Evolutionary conservation across 305 asterid genomes (phyloP).

Genomic region (Fraxinus xanthoxyloides): DNA sequence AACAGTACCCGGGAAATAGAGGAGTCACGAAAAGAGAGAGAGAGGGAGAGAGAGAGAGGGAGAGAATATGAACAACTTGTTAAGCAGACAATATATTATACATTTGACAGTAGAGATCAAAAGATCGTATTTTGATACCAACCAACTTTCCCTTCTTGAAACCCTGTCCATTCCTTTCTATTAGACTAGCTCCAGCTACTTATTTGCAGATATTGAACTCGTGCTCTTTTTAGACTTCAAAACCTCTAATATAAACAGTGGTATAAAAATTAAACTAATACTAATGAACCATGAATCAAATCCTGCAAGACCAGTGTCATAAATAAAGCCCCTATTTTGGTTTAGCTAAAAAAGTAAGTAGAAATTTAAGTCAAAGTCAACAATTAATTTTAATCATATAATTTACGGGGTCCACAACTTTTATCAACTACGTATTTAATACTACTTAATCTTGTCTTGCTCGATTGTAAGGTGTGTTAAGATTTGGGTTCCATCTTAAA

Average conservation of each 20-base stretch:
- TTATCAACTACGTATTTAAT: too few relatives aligned
- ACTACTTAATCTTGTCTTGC: too few relatives aligned
- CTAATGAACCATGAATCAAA: neutral
- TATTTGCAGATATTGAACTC: neutral
- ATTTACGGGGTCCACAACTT: too few relatives aligned
- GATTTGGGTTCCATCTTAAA: too few relatives aligned
- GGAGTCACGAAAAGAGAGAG: too few relatives aligned
- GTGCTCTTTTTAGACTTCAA: neutral
- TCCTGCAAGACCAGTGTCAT: slow-evolving; percentile 1
- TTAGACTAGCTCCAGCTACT: slow-evolving; percentile 6
- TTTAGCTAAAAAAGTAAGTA: too few relatives aligned
- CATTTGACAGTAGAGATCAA: neutral
- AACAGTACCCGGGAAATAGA: too few relatives aligned
- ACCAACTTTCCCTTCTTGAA: neutral
- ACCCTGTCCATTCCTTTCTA: slow-evolving; percentile 2
- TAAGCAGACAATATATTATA: neutral
- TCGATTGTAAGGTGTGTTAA: too few relatives aligned
- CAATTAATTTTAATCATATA: too few relatives aligned
- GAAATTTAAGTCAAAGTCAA: too few relatives aligned
- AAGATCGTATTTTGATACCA: neutral
- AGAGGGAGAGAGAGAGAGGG: neutral
- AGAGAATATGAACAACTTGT: neutral
- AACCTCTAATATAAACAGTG: neutral
- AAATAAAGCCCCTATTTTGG: neutral
- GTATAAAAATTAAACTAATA: neutral